Conservation (phyloP, 176 grass and related monocot species). For the Guadua angustifolia region DNA sequence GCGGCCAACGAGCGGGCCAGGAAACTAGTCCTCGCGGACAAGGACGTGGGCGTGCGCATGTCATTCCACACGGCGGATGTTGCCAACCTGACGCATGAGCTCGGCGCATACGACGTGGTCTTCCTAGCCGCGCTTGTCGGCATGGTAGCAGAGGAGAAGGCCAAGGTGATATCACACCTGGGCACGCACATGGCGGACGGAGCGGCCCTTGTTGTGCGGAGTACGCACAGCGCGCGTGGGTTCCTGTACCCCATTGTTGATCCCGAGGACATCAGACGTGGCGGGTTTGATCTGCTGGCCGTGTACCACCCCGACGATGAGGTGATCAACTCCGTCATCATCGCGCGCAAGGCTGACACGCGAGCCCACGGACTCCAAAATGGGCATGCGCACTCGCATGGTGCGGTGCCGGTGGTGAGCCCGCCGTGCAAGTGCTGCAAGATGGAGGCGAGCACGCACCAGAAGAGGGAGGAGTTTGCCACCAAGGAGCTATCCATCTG, state of each 20-base stretch:
- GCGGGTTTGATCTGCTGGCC: slow-evolving; percentile 67
- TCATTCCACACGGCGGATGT: slow-evolving; percentile 77
- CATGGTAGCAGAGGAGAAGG: slow-evolving; percentile 65
- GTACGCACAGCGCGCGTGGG: slow-evolving; percentile 74
- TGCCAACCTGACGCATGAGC: slow-evolving; percentile 38
- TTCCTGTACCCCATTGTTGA: slow-evolving; percentile 89
- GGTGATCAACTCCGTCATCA: slow-evolving; percentile 73
- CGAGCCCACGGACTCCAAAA: neutral
- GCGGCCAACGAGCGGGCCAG: slow-evolving; percentile 59
- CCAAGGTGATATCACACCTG: slow-evolving; percentile 53
- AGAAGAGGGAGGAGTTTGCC: slow-evolving; percentile 46
- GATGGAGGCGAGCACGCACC: neutral
- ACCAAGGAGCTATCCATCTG: slow-evolving; percentile 21
- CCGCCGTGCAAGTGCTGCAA: slow-evolving; percentile 47
- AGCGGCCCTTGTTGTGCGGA: slow-evolving; percentile 62
- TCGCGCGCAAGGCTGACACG: slow-evolving; percentile 48
- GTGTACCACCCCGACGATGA: slow-evolving; percentile 70
- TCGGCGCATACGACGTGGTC: slow-evolving; percentile 66
- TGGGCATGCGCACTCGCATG: neutral
- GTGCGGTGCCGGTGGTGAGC: slow-evolving; percentile 29
- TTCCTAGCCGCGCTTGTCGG: slow-evolving; percentile 86
- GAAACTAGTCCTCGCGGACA: slow-evolving; percentile 56
- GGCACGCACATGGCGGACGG: slow-evolving; percentile 63
- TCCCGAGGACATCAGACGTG: slow-evolving; percentile 47
- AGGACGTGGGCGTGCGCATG: slow-evolving; percentile 50